Base-by-base conservation (phyloP, 371 early-diverging fungal genomes). In the Rhizopus sp. region DNA sequence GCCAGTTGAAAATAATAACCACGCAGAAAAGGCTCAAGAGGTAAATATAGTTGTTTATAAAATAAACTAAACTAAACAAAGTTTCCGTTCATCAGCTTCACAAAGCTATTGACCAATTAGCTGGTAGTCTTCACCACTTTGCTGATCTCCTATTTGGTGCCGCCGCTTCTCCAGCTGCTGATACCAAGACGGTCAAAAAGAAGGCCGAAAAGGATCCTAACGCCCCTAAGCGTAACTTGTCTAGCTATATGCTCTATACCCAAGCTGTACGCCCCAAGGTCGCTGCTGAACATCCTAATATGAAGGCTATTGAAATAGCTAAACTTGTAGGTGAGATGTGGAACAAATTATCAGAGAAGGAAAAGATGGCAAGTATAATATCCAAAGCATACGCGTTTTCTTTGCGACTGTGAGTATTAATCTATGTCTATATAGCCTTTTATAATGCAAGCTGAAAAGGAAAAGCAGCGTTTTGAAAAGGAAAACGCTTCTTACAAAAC, bases 161-260 rank as follows among this genome's bases (percentile, higher is more conserved):
- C 7, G 3, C 46, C 12, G 23, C 15, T 9, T 8, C 29, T 23
- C n/a, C 10, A 42, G 16, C 10, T 7, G 44, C 44, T 48, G 44
- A 42, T 30, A 7, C n/a, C 29, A 16, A 7, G 10, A 33, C 7
- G 3, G 29, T 12, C 23, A 61, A 60, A 50, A 62, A 60, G 23
- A 66, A 67, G 50, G 53, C 42, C 38, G 81, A 78, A 63, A 87
- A 79, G 68, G 87, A 87, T 74, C 78, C 85, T 47, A 81, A 75
- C 54, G 88, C 86, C 29, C 94, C 94, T 80, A 95, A 95, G 75
- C 83, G 88, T 60, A 82, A 85, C 8, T 75, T 88, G 60, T 83
- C 88, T 13, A 87, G 91, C 10, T 94, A 89, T 76, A 83, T 93
- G 78, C 73, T 86, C 69, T 93, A 88, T 72, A 84, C 87, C 6